Percentiles rank a stretch among this genome's conserved stretches.
phyloP scores from a whole-genome alignment of 192 early-diverging fungal genomes.

The Coemansia sp. region DNA sequence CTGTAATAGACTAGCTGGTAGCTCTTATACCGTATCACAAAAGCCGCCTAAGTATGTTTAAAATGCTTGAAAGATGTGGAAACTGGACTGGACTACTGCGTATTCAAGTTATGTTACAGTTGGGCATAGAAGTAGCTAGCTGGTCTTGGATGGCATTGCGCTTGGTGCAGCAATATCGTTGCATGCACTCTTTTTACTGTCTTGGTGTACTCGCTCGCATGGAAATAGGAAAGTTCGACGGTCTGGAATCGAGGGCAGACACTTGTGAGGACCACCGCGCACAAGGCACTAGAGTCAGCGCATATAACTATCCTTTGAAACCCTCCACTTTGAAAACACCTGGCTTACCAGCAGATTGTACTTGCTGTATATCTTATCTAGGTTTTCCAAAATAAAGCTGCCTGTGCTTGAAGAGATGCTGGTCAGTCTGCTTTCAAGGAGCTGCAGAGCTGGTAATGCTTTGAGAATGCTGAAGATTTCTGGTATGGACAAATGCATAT shows the following conservation, averaged over 20 bases:
- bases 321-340: neutral
- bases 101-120: neutral
- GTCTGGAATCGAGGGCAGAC: neutral
- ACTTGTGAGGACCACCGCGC: neutral
- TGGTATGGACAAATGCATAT: neutral
- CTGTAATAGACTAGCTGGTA: constrained; percentile 11
- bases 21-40: constrained; percentile 4
- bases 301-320: neutral
- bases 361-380: neutral
- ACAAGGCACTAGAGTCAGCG: neutral
- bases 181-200: neutral
- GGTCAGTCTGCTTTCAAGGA: neutral
- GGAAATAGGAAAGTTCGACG: neutral
- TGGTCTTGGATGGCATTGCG: neutral
- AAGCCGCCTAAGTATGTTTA: neutral
- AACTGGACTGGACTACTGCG: no score
- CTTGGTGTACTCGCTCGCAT: neutral
- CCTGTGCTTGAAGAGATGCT: neutral
- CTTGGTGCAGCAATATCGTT: neutral
- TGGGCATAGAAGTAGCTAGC: neutral
- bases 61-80: no score
- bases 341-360: neutral
- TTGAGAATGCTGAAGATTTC: neutral
- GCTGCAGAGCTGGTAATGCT: neutral
- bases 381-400: neutral